Percentiles rank a stretch among this genome's conserved stretches.
Evolutionary conservation across 345 rosid genomes (phyloP).

Genomic region (Turritis glabra): DNA sequence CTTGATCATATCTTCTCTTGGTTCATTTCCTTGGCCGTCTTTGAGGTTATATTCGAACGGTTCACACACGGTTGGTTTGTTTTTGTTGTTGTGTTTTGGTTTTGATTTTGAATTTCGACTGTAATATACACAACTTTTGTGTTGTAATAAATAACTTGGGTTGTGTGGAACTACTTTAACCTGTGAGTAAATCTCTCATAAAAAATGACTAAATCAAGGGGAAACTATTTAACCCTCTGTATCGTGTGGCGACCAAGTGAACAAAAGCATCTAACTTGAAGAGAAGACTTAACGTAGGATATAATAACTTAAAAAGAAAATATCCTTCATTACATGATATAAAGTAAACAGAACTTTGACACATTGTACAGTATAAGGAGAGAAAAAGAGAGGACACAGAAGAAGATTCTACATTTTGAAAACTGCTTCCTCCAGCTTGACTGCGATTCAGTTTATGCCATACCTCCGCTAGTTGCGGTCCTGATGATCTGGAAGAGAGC

Average conservation of each 20-base stretch:
- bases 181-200: background rate
- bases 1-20: constrained; percentile 43
- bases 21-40: background rate
- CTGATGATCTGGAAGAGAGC: constrained; percentile 97
- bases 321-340: constrained; percentile 2
- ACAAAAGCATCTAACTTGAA: background rate
- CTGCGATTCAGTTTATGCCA: constrained; percentile 43
- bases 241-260: too few relatives aligned
- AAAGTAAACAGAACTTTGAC: background rate
- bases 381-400: background rate
- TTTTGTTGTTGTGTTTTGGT: constrained; percentile 23
- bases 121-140: constrained; percentile 24
- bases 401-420: constrained; percentile 7
- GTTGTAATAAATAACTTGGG: constrained; percentile 23
- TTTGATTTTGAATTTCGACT: constrained; percentile 18
- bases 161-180: background rate
- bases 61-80: constrained; percentile 23
- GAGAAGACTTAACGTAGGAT: background rate
- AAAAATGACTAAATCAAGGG: background rate
- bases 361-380: background rate
- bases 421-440: constrained; percentile 18
- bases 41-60: constrained; percentile 17
- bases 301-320: background rate
- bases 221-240: background rate
- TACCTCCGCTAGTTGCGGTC: constrained; percentile 78